Conservation (phyloP, 2,329 filamentous ascomycete genomes). For the Arthrobotrys musiformis region DNA sequence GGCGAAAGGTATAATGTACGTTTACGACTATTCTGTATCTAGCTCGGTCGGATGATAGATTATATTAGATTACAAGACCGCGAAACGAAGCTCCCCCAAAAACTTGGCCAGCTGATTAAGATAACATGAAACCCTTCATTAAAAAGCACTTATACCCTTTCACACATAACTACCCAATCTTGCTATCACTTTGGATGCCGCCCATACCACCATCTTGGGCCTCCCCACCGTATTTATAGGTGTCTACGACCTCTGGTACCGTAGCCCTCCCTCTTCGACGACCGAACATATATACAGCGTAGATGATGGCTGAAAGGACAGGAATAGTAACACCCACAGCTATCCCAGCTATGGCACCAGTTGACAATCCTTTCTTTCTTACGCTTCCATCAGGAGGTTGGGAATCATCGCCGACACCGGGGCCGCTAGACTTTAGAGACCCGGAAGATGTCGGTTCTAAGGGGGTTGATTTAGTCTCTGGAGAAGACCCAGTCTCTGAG, state of each 20-base stretch:
- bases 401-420: not conserved
- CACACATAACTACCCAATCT: not conserved
- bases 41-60: too few relatives aligned
- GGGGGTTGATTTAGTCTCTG: not conserved
- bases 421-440: not conserved
- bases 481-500: not conserved
- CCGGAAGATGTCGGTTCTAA: not conserved
- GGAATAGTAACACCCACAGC: not conserved
- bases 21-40: too few relatives aligned
- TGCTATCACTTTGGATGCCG: not conserved
- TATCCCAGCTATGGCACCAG: not conserved
- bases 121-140: too few relatives aligned
- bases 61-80: too few relatives aligned
- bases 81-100: too few relatives aligned
- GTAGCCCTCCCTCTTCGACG: not conserved
- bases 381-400: not conserved
- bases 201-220: not conserved
- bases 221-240: not conserved
- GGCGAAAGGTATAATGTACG: too few relatives aligned
- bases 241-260: not conserved
- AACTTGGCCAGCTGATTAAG: too few relatives aligned
- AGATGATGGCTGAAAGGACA: not conserved
- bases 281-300: not conserved
- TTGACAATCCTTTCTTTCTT: slow-evolving; percentile 5
- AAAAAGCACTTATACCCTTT: too few relatives aligned